A percentile compares a stretch with the other conserved stretches of the same genome.
These are phyloP conservation scores for Hypomontagnella monticulosa DNA, from an alignment of 495 filamentous ascomycete species.

Conservation along the genomic window DNA sequence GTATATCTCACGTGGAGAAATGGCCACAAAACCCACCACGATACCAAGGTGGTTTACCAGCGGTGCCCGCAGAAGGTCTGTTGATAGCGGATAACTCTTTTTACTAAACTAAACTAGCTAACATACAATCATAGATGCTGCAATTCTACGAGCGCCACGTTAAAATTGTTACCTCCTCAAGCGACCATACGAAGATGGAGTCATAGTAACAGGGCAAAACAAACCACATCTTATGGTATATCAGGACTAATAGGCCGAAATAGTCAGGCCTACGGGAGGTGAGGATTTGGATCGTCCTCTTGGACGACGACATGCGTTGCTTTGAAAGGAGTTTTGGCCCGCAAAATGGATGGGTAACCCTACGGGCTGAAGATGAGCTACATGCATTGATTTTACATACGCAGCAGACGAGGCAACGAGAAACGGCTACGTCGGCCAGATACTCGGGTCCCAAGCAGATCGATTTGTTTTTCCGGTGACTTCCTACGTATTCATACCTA, in stretches of 20 bases:
- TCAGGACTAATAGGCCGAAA: too few species aligned
- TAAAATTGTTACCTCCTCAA: conserved; percentile 51
- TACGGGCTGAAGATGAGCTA: neutral
- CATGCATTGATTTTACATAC: neutral
- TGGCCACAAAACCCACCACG: conserved; percentile 68
- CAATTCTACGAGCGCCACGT: conserved; percentile 69
- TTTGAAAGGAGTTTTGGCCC: neutral
- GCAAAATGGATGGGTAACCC: neutral
- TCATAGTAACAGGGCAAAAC: conserved; percentile 16
- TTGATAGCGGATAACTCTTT: conserved; percentile 7
- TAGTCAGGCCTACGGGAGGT: too few species aligned
- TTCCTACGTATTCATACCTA: neutral
- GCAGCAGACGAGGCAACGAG: neutral
- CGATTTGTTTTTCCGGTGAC: neutral
- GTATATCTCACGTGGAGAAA: conserved; percentile 66
- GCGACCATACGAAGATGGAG: conserved; percentile 9
- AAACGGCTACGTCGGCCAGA: neutral
- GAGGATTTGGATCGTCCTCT: too few species aligned
- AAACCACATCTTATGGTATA: too few species aligned
- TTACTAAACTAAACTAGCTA: neutral
- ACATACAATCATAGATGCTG: conserved; percentile 59
- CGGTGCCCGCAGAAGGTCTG: conserved; percentile 69
- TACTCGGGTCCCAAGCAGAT: neutral
- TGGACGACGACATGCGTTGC: neutral
- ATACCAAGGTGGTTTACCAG: conserved; percentile 63